Conservation (phyloP, 176 grass and related monocot genomes). For the Triticum monococcum region DNA sequence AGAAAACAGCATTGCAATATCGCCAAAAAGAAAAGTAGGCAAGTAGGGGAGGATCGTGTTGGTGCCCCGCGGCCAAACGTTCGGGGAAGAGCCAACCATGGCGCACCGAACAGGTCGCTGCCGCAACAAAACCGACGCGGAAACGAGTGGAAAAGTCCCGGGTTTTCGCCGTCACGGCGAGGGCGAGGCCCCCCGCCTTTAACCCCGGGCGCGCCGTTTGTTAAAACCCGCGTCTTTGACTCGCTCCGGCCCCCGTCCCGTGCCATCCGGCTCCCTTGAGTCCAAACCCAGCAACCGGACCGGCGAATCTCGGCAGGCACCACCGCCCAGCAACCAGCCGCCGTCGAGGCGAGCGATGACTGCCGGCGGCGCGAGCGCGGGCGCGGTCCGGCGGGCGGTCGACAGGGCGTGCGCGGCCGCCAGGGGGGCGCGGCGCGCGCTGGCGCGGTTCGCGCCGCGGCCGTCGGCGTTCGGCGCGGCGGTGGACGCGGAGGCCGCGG, state of each 20-base stretch:
- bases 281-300: not conserved
- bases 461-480: constrained; percentile 52
- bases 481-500: constrained; percentile 64
- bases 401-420: constrained; percentile 50
- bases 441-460: constrained; percentile 65
- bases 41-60: not conserved
- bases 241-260: not conserved
- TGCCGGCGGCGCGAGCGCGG: constrained; percentile 31
- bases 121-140: constrained; percentile 5
- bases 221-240: constrained; percentile 21
- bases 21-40: not conserved
- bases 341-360: not conserved
- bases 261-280: not conserved
- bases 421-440: constrained; percentile 43
- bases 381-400: constrained; percentile 56
- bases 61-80: constrained; percentile 2
- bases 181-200: constrained; percentile 1
- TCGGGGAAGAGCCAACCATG: not conserved
- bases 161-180: constrained; percentile 4
- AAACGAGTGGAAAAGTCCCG: constrained; percentile 4
- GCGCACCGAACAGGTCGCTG: not conserved
- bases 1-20: not conserved
- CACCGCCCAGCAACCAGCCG: not conserved
- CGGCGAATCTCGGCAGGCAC: not conserved
- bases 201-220: not conserved